Percentiles rank a stretch among this genome's conserved stretches.
Evolutionary conservation across 2,329 filamentous ascomycete genomes (phyloP).

Genomic region (Penicillium sp.): DNA sequence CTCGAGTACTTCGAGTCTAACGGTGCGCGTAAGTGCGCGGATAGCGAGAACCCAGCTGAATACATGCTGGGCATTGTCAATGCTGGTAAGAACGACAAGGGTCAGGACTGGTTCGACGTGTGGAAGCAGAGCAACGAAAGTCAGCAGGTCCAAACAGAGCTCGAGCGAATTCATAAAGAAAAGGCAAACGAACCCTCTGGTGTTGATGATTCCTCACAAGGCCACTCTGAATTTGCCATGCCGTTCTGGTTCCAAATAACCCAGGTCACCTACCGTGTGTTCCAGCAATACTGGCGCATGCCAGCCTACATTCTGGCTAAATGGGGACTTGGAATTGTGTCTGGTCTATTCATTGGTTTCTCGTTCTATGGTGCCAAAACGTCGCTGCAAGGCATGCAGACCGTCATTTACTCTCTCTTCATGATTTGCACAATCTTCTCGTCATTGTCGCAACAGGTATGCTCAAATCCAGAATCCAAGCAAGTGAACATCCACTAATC

Average conservation of each 20-base stretch:
- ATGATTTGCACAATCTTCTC: constrained; percentile 73
- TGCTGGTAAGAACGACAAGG: constrained; percentile 28
- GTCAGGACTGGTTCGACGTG: constrained; percentile 59
- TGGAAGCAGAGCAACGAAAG: constrained; percentile 62
- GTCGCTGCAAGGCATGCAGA: constrained; percentile 74
- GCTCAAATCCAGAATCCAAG: background rate
- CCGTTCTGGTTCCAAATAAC: constrained; percentile 65
- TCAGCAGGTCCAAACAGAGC: constrained; percentile 54
- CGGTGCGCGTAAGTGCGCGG: constrained; percentile 58
- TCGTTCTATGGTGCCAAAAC: constrained; percentile 72
- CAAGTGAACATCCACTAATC: constrained; percentile 6
- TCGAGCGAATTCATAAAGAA: constrained; percentile 56
- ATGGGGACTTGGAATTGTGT: constrained; percentile 60
- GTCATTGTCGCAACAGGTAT: constrained; percentile 20
- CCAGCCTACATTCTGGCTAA: constrained; percentile 85
- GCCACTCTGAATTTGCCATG: constrained; percentile 73
- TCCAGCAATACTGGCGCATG: constrained; percentile 87
- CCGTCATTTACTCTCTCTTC: constrained; percentile 83
- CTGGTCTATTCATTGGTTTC: constrained; percentile 75
- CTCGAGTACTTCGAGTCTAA: constrained; percentile 64
- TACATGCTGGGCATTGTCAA: constrained; percentile 66
- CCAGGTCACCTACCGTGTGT: constrained; percentile 69
- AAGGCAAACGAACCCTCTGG: constrained; percentile 36
- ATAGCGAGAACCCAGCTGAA: constrained; percentile 69
- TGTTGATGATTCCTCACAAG: constrained; percentile 41